Conservation (phyloP, 495 filamentous ascomycete species). For the Aspergillus steynii region DNA sequence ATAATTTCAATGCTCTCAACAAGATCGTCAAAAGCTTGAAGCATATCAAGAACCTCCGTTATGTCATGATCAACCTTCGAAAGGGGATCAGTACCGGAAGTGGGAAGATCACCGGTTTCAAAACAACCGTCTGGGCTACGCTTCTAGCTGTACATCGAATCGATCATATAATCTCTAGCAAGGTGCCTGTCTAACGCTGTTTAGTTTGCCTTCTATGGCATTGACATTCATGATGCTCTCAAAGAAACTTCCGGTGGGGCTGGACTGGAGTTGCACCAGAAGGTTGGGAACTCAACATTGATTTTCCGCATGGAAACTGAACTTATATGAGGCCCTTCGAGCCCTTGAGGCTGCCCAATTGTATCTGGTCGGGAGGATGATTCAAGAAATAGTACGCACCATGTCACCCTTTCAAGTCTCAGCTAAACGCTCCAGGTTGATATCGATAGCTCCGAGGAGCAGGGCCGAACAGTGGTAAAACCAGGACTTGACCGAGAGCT, state of each 20-base stretch:
- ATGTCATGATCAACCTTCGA: slow-evolving; percentile 66
- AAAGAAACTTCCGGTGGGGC: slow-evolving; percentile 59
- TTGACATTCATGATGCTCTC: slow-evolving; percentile 68
- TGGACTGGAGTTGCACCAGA: slow-evolving; percentile 54
- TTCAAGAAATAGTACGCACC: slow-evolving; percentile 59
- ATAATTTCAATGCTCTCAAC: slow-evolving; percentile 60
- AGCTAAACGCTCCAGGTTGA: slow-evolving; percentile 59
- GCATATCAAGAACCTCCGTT: slow-evolving; percentile 77
- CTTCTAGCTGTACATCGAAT: slow-evolving; percentile 49
- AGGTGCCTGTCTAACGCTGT: slow-evolving; percentile 22
- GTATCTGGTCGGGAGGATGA: slow-evolving; percentile 64
- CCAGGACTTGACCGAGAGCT: slow-evolving; percentile 72
- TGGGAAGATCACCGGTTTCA: slow-evolving; percentile 57
- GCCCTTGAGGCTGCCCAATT: slow-evolving; percentile 55
- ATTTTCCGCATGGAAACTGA: slow-evolving; percentile 12
- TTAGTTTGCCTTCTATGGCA: slow-evolving; percentile 65
- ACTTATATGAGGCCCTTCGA: slow-evolving; percentile 31
- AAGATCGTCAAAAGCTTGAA: slow-evolving; percentile 64
- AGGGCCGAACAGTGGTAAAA: slow-evolving; percentile 71
- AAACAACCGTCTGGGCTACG: slow-evolving; percentile 70
- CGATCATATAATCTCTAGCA: not conserved
- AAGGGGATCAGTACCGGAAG: slow-evolving; percentile 71
- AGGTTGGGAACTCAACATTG: slow-evolving; percentile 41
- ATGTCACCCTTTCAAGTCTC: not conserved
- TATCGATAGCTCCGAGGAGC: slow-evolving; percentile 74